Evolutionary conservation across 345 rosid genomes (phyloP).

Genomic region (Citrus glauca): DNA sequence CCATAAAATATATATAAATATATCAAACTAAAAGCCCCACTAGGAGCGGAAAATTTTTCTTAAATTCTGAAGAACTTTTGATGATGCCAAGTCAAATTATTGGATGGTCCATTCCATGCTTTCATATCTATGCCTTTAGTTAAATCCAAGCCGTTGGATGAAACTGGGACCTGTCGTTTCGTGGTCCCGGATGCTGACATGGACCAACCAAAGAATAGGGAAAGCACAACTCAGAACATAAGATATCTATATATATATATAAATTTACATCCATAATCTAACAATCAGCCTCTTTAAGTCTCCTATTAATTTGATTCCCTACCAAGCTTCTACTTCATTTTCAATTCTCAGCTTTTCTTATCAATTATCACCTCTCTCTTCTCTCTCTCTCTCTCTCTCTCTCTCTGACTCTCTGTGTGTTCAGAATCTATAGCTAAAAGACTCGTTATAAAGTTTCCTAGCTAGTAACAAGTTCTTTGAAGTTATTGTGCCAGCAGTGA

Average conservation of each 20-base stretch:
- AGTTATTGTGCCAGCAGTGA: conserved; percentile 5
- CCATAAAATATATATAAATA: background rate
- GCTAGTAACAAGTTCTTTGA: background rate
- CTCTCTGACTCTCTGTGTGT: background rate
- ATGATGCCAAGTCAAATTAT: conserved; percentile 21
- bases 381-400: conserved; percentile 13
- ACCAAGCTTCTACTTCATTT: conserved; percentile 31
- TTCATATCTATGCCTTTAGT: background rate
- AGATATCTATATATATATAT: background rate
- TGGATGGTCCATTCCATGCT: conserved; percentile 4
- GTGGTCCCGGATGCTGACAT: conserved; percentile 14
- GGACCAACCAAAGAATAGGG: conserved; percentile 19
- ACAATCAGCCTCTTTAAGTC: conserved; percentile 21
- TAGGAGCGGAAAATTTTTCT: background rate
- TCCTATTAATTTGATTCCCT: conserved; percentile 39
- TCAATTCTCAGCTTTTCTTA: conserved; percentile 6
- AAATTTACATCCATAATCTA: conserved; percentile 23
- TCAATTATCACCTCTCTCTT: conserved; percentile 11
- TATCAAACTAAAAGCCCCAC: conserved; percentile 22
- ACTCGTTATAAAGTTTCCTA: background rate
- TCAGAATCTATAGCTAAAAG: conserved; percentile 2
- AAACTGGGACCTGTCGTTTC: background rate
- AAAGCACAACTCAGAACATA: conserved; percentile 1
- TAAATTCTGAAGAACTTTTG: conserved; percentile 8
- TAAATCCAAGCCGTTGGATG: conserved; percentile 26